These are phyloP conservation scores for Asterophora parasitica DNA, from an alignment of 768 basidiomycete genomes.

Conservation along the genomic window DNA sequence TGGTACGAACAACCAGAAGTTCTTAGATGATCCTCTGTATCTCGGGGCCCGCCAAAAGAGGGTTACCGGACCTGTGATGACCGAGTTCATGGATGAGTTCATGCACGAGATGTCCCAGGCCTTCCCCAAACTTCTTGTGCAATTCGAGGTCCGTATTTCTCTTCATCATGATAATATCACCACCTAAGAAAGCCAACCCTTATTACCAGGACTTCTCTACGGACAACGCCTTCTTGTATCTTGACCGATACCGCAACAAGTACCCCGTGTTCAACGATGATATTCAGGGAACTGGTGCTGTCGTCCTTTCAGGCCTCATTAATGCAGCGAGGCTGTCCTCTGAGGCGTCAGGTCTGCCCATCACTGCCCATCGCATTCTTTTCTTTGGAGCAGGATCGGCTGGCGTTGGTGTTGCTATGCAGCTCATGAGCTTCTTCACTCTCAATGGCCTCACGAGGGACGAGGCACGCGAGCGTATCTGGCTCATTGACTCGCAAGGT, in stretches of 20 bases:
- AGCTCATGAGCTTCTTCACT: conserved; percentile 86
- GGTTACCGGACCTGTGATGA: conserved; percentile 57
- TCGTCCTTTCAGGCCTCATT: conserved; percentile 85
- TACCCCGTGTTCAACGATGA: conserved; percentile 89
- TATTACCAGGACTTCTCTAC: conserved; percentile 76
- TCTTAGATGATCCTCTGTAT: conserved; percentile 85
- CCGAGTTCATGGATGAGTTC: conserved; percentile 89
- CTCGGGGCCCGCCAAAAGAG: conserved; percentile 77
- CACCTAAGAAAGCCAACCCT: background rate
- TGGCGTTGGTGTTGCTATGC: conserved; percentile 88
- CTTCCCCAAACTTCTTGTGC: conserved; percentile 81
- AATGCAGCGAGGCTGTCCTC: conserved; percentile 80
- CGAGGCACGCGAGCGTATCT: conserved; percentile 74
- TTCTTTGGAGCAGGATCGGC: conserved; percentile 93
- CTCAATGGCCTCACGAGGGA: conserved; percentile 70
- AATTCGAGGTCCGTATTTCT: conserved; percentile 60
- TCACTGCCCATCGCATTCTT: conserved; percentile 76
- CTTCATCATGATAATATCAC: background rate
- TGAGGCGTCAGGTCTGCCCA: conserved; percentile 60
- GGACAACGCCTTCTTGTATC: conserved; percentile 85
- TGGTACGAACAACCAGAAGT: conserved; percentile 80
- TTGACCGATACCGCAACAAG: conserved; percentile 67
- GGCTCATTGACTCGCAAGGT: conserved; percentile 83
- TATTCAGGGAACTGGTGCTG: conserved; percentile 88
- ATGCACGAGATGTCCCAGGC: conserved; percentile 72